Percentiles rank a stretch among this genome's conserved stretches.
phyloP scores from a whole-genome alignment of 139 green algal genomes.

The Spirogloea muscicola region DNA sequence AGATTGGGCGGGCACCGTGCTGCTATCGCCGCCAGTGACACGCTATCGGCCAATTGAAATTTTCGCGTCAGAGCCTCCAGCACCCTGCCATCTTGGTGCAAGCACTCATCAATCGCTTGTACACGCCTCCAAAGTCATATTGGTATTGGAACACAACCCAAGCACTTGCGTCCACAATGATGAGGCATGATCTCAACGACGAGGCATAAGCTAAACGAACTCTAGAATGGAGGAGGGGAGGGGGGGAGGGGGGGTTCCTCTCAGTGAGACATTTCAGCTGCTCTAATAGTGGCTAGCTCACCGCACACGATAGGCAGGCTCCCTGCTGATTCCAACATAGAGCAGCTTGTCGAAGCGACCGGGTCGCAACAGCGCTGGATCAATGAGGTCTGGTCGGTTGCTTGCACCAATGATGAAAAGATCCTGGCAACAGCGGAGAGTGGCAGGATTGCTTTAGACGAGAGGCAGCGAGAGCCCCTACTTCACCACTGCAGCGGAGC shows the following conservation, averaged over 20 bases:
- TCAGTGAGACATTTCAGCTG: too few species aligned
- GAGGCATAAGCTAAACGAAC: too few species aligned
- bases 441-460: too few species aligned
- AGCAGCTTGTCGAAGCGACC: slow-evolving; percentile 83
- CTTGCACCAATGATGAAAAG: slow-evolving; percentile 77
- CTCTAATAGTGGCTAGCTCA: neutral
- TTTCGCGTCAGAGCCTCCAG: slow-evolving; percentile 83
- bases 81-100: slow-evolving; percentile 54
- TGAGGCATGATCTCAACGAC: too few species aligned
- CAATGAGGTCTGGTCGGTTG: slow-evolving; percentile 92
- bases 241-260: too few species aligned
- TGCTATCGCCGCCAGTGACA: slow-evolving; percentile 66
- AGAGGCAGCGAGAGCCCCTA: too few species aligned
- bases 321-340: slow-evolving; percentile 72
- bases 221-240: too few species aligned
- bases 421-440: slow-evolving; percentile 37
- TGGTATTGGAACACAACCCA: too few species aligned
- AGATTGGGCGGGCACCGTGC: slow-evolving; percentile 56
- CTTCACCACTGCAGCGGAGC: too few species aligned
- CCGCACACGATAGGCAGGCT: slow-evolving; percentile 9
- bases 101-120: too few species aligned
- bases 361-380: slow-evolving; percentile 82
- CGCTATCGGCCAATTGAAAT: slow-evolving; percentile 65
- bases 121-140: too few species aligned
- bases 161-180: too few species aligned